phyloP scores from a whole-genome alignment of 2,329 filamentous ascomycete species.

The Huntiella bhutanensis region DNA sequence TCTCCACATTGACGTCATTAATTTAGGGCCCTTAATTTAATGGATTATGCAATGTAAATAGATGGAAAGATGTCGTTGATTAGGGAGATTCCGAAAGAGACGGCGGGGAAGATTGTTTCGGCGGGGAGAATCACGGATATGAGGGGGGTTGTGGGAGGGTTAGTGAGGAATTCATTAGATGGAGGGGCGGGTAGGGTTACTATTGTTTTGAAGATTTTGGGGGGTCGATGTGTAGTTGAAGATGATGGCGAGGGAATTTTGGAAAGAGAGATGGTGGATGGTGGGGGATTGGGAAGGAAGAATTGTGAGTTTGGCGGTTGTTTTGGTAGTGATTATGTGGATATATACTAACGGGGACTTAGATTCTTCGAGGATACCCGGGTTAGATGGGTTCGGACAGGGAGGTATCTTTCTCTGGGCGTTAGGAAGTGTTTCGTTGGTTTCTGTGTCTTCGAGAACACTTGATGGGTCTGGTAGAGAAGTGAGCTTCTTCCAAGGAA shows the following conservation, averaged over 20 bases:
- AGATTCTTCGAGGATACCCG: neutral
- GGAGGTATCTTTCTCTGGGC: conserved; percentile 61
- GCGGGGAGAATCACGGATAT: too few species aligned
- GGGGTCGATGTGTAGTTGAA: conserved; percentile 61
- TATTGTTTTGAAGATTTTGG: conserved; percentile 52
- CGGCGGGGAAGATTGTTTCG: too few species aligned
- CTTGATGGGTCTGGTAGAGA: too few species aligned
- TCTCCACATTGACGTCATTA: too few species aligned
- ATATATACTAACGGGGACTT: neutral
- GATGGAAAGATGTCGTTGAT: too few species aligned
- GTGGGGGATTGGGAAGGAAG: conserved; percentile 52
- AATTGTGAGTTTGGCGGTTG: conserved; percentile 36
- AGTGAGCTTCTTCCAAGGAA: neutral
- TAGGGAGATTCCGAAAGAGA: too few species aligned
- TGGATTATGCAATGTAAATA: too few species aligned
- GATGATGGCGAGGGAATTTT: conserved; percentile 70
- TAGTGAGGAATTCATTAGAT: conserved; percentile 74
- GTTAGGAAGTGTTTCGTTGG: conserved; percentile 53
- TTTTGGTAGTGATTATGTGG: neutral
- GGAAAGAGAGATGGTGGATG: conserved; percentile 49
- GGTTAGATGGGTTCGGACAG: conserved; percentile 36
- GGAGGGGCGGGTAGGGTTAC: conserved; percentile 50
- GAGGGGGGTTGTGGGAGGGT: conserved; percentile 47
- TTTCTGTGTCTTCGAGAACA: conserved; percentile 33
- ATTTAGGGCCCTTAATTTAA: too few species aligned